These are phyloP conservation scores for Pseudopyricularia javanii DNA, from an alignment of 2,329 filamentous ascomycete genomes.

Conservation along the genomic window DNA sequence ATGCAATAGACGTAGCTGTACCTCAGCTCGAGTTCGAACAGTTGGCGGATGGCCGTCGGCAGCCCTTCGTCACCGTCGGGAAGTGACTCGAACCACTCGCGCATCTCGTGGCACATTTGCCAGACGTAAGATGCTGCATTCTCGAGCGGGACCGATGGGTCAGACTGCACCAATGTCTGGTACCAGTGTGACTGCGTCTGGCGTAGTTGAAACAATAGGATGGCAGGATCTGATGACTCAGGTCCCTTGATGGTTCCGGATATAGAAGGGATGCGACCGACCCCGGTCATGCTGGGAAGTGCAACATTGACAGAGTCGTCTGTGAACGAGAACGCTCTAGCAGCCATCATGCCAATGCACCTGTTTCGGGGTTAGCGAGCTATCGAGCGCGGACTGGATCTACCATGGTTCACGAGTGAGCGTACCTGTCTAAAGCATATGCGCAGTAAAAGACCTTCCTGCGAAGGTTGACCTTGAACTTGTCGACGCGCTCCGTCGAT, in stretches of 20 bases:
- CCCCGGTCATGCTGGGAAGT: constrained; percentile 47
- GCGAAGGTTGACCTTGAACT: constrained; percentile 60
- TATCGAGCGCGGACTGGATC: neutral
- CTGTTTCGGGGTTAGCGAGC: constrained; percentile 24
- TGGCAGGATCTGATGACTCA: constrained; percentile 53
- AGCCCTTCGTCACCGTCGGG: constrained; percentile 38
- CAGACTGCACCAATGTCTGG: constrained; percentile 73
- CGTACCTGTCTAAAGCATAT: constrained; percentile 76
- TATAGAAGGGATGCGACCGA: constrained; percentile 28
- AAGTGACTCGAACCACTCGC: constrained; percentile 69
- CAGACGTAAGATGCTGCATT: constrained; percentile 63
- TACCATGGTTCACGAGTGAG: constrained; percentile 1
- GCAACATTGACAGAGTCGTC: constrained; percentile 77
- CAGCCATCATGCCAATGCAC: constrained; percentile 78
- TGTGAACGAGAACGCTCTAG: constrained; percentile 82
- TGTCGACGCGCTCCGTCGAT: constrained; percentile 53
- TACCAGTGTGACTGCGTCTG: constrained; percentile 82
- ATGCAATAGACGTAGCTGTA: constrained; percentile 89
- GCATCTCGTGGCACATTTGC: constrained; percentile 65
- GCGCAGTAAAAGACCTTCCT: constrained; percentile 82
- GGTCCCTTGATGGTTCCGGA: constrained; percentile 28
- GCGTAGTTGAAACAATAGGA: constrained; percentile 73
- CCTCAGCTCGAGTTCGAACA: constrained; percentile 77
- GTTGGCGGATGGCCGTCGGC: constrained; percentile 52
- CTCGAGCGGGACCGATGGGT: constrained; percentile 48